These are phyloP conservation scores for Euphorbia celastroides DNA, from an alignment of 441 rosid genomes.

Conservation along the genomic window DNA sequence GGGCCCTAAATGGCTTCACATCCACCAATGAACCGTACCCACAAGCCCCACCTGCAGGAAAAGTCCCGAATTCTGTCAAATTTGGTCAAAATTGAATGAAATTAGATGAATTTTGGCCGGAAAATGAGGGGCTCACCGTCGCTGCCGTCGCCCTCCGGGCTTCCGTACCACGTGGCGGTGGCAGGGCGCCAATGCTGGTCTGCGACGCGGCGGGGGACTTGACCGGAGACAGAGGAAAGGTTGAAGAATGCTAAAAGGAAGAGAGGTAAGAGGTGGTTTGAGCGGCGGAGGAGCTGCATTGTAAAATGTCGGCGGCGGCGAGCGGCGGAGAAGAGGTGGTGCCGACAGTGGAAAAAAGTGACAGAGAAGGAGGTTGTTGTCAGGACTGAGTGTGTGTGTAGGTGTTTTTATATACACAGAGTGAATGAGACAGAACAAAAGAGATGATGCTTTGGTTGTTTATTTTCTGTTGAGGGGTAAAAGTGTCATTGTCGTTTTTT, in stretches of 20 bases:
- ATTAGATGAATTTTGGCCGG: conserved; percentile 26
- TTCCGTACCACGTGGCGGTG: conserved; percentile 96
- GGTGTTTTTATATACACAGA: conserved; percentile 4
- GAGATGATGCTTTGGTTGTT: background rate
- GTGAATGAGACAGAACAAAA: conserved; percentile 9
- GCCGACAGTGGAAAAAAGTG: conserved; percentile 28
- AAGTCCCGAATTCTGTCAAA: no score
- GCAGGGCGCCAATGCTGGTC: conserved; percentile 64
- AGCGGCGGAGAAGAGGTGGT: background rate
- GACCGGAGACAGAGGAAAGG: conserved; percentile 23
- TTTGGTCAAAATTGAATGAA: no score
- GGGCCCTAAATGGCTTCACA: conserved; percentile 70
- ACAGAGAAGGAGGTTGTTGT: background rate
- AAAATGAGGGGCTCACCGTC: conserved; percentile 46
- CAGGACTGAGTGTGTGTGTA: conserved; percentile 6
- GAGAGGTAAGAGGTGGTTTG: conserved; percentile 17
- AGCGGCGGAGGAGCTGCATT: conserved; percentile 35
- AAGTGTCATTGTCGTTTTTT: background rate
- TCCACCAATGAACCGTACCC: conserved; percentile 93
- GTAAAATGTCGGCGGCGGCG: conserved; percentile 3
- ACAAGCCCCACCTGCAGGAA: conserved; percentile 74
- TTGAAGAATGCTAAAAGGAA: conserved; percentile 15
- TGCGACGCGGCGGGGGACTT: conserved; percentile 23
- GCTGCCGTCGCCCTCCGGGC: conserved; percentile 93
- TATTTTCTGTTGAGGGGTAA: background rate